These are phyloP conservation scores for Penicillium sclerotiorum DNA, from an alignment of 2,329 filamentous ascomycete genomes.

Conservation along the genomic window DNA sequence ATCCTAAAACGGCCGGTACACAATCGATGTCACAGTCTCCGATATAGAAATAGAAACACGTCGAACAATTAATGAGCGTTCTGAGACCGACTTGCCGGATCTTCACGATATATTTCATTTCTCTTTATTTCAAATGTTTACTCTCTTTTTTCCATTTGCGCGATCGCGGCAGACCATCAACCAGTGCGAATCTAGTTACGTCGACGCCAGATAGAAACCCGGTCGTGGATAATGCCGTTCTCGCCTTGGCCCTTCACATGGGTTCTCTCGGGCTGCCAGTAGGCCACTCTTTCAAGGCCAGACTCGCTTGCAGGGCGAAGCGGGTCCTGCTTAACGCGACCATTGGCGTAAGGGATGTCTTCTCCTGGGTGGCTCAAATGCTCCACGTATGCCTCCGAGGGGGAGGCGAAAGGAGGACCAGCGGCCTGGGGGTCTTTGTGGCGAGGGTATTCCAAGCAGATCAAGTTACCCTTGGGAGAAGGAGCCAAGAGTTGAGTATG, in stretches of 20 bases:
- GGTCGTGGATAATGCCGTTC: slow-evolving; percentile 44
- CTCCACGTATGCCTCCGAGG: slow-evolving; percentile 69
- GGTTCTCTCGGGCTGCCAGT: slow-evolving; percentile 60
- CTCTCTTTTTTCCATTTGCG: background rate
- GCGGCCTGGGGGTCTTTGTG: slow-evolving; percentile 65
- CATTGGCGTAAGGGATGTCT: slow-evolving; percentile 63
- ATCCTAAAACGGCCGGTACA: background rate
- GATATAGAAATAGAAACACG: background rate
- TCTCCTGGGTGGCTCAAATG: slow-evolving; percentile 72
- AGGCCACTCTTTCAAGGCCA: slow-evolving; percentile 51
- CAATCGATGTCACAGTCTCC: background rate
- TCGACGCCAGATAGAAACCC: slow-evolving; percentile 48
- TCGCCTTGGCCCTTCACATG: slow-evolving; percentile 56
- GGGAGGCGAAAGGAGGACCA: slow-evolving; percentile 74
- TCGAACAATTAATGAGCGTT: background rate
- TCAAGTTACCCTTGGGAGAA: slow-evolving; percentile 51
- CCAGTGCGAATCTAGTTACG: slow-evolving; percentile 26
- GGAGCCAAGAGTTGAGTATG: slow-evolving; percentile 58
- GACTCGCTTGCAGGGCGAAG: slow-evolving; percentile 45
- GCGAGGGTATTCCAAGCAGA: slow-evolving; percentile 77
- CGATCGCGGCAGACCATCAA: background rate
- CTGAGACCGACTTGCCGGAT: background rate
- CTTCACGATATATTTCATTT: background rate
- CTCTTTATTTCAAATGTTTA: background rate
- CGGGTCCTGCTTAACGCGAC: slow-evolving; percentile 53